phyloP scores from a whole-genome alignment of 1,139 yeast genomes.

The Yamadazyma dendronema region DNA sequence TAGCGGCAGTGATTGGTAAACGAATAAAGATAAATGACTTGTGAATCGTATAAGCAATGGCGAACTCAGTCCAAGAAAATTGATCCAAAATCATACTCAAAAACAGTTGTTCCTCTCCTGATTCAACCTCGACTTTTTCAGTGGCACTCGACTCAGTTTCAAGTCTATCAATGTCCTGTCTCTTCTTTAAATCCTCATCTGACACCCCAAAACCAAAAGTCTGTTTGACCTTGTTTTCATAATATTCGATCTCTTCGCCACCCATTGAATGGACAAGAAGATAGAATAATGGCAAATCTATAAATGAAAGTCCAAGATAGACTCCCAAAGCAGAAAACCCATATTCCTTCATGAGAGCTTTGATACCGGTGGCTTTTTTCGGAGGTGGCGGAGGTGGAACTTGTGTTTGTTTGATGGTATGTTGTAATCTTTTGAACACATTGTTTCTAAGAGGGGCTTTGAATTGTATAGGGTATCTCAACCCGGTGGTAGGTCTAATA shows the following conservation, averaged over 20 bases:
- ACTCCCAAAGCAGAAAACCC: constrained; percentile 92
- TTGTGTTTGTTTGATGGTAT: constrained; percentile 17
- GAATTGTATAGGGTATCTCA: constrained; percentile 2
- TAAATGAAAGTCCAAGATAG: constrained; percentile 62
- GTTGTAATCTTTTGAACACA: constrained; percentile 22
- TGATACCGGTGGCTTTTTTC: constrained; percentile 51
- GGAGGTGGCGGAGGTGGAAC: constrained; percentile 13
- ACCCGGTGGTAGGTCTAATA: no score
- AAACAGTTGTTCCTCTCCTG: constrained; percentile 3
- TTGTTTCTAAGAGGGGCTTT: no score
- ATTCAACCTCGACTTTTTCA: constrained; percentile 15
- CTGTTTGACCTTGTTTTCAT: constrained; percentile 61
- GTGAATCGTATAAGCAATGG: constrained; percentile 91
- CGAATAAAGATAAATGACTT: constrained; percentile 80
- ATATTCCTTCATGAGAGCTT: constrained; percentile 74
- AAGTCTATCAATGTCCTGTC: constrained; percentile 29
- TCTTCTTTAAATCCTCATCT: constrained; percentile 37
- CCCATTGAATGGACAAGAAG: constrained; percentile 83
- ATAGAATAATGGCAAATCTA: constrained; percentile 85
- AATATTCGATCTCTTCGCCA: constrained; percentile 68
- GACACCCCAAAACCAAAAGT: constrained; percentile 54
- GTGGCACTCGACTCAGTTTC: constrained; percentile 15
- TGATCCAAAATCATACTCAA: constrained; percentile 34
- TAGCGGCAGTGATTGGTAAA: constrained; percentile 87
- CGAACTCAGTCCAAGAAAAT: constrained; percentile 64